Base-by-base conservation (phyloP, 2,329 filamentous ascomycete species). In the Domatiomyces globalis region DNA sequence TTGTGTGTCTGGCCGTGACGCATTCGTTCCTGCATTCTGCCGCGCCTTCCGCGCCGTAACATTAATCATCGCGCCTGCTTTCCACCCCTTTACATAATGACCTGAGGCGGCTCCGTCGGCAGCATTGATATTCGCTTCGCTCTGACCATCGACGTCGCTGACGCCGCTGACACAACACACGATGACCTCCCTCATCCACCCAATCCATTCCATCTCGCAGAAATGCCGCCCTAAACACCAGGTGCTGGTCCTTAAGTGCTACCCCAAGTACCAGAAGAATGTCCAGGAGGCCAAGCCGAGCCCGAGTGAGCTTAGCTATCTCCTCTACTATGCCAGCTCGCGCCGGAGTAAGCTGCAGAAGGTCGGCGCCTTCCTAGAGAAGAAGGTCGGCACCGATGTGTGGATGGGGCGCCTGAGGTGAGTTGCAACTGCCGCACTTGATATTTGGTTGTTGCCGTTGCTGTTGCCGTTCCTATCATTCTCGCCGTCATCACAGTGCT, bases 291-390 rank as follows among this genome's bases (percentile, higher is more conserved):
- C 95, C 64, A 94, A 90, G 71, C 89, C 92, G 45, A 96, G 96
- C 70, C 87, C 87, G 59, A 94, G 87, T 71, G 92, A 98, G 74
- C 80, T 98, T 57, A 94, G 87, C 69, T 96, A 96, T 67, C 79
- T 98, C 58, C 80, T 96, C 50, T 96, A 94, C 76, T 96, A 98
- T 73, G 88, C 87, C 55, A 94, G 86, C 65, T 95, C 89, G 61
- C 86, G 90, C 54, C 83, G 87, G 58, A 90, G 86, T 69, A 98
- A 96, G 76, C 81, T 96, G 61, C 87, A 92, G 64, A 98, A 98
- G 71, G 89, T 98, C 60, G 88, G 87, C 67, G 82, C 81, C 61
- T 98, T 95, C 65, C 76, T 98, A 58, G 89, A 96, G 72, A 94
- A 90, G 74, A 87, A 90, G 73, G 92, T 87, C 19, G 85, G 85